Conservation (phyloP, 2,329 filamentous ascomycete species). For the Phialophora macrospora region DNA sequence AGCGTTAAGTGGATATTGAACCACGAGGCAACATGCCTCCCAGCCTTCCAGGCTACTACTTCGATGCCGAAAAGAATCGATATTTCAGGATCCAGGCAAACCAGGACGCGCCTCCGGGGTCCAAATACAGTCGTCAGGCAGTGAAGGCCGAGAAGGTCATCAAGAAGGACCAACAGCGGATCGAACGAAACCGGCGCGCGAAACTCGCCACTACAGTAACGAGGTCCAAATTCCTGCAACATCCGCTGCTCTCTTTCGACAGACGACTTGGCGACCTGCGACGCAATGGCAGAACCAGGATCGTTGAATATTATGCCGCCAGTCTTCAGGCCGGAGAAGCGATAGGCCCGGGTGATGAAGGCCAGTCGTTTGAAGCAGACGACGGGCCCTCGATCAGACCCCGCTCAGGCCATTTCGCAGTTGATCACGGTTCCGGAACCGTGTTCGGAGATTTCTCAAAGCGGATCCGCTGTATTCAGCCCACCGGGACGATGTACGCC, state of each 20-base stretch:
- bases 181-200: slow-evolving; percentile 12
- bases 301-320: slow-evolving; percentile 30
- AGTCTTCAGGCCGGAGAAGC: slow-evolving; percentile 8
- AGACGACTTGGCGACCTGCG: slow-evolving; percentile 26
- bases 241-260: slow-evolving; percentile 32
- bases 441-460: not conserved
- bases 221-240: slow-evolving; percentile 34
- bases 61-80: slow-evolving; percentile 29
- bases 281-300: slow-evolving; percentile 1
- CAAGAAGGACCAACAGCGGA: slow-evolving; percentile 44
- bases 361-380: not conserved
- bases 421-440: not conserved
- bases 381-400: not conserved
- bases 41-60: slow-evolving; percentile 36
- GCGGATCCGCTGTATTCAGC: not conserved
- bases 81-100: slow-evolving; percentile 70
- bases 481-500: not conserved
- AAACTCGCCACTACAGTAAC: slow-evolving; percentile 18
- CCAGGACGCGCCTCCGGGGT: slow-evolving; percentile 51
- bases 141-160: slow-evolving; percentile 62
- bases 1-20: not conserved
- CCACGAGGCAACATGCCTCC: slow-evolving; percentile 30
- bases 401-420: not conserved
- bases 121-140: slow-evolving; percentile 62
- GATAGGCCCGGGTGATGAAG: not conserved